A percentile compares a stretch with the other conserved stretches of the same genome.
Conservation (phyloP, 2,329 filamentous ascomycete genomes). For the Aspergillus eucalypticola region DNA sequence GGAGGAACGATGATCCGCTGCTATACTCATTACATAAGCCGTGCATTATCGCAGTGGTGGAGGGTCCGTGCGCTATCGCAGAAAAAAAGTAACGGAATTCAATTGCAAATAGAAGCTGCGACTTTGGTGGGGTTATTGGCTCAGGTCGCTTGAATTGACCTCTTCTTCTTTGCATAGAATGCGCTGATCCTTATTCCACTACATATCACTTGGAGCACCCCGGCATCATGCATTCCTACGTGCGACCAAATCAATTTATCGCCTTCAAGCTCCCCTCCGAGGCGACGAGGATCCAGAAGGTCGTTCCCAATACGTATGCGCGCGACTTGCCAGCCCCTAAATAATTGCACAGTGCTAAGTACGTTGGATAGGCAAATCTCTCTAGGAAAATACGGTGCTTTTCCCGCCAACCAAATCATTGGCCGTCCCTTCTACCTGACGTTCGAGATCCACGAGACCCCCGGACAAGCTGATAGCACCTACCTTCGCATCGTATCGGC, state of each 20-base stretch:
- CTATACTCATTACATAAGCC: slow-evolving; percentile 10
- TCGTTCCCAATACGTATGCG: slow-evolving; percentile 66
- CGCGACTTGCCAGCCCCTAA: slow-evolving; percentile 20
- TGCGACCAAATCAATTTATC: slow-evolving; percentile 40
- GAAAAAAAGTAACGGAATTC: slow-evolving; percentile 18
- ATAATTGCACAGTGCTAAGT: slow-evolving; percentile 11
- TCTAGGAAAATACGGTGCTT: slow-evolving; percentile 88
- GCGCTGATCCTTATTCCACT: not conserved
- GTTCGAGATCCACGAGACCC: slow-evolving; percentile 79
- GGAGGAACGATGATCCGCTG: slow-evolving; percentile 11
- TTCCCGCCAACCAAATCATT: slow-evolving; percentile 84
- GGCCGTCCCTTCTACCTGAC: slow-evolving; percentile 90
- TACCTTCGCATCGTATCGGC: slow-evolving; percentile 74
- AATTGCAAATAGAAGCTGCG: not conserved
- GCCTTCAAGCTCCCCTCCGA: slow-evolving; percentile 54
- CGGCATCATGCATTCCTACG: slow-evolving; percentile 40
- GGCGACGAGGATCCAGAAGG: slow-evolving; percentile 57
- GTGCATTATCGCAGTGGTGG: slow-evolving; percentile 12
- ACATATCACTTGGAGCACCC: not conserved
- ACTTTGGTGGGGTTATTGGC: not conserved
- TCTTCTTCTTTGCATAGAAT: not conserved
- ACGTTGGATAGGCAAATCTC: slow-evolving; percentile 68
- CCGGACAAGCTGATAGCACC: slow-evolving; percentile 64
- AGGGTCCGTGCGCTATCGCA: slow-evolving; percentile 25
- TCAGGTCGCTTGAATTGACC: not conserved